Evolutionary conservation across 371 early-diverging fungal species (phyloP).

Genomic region (Apophysomyces sp.): DNA sequence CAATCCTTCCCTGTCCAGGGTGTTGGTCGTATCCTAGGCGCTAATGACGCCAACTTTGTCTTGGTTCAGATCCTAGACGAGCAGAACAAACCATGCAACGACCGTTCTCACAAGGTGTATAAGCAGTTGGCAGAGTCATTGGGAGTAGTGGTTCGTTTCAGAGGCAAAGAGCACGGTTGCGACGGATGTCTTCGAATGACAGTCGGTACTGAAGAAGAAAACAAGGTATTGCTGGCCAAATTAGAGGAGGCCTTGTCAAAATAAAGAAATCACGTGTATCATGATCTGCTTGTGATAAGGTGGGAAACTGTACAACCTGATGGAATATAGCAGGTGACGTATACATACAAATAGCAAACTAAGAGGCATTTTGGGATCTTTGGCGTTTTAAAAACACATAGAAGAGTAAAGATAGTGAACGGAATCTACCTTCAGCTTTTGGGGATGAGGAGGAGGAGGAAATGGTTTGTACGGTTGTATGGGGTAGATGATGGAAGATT

Average conservation of each 20-base stretch:
- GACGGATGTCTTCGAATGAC: slow-evolving; percentile 92
- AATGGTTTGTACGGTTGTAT: too few relatives aligned
- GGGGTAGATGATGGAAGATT: too few relatives aligned
- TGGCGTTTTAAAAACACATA: too few relatives aligned
- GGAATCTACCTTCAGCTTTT: too few relatives aligned
- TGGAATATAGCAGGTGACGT: too few relatives aligned
- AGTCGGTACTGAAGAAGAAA: slow-evolving; percentile 89
- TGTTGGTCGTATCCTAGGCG: slow-evolving; percentile 76
- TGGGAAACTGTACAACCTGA: too few relatives aligned
- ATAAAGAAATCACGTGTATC: background rate
- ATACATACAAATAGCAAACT: too few relatives aligned
- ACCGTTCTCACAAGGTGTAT: slow-evolving; percentile 75
- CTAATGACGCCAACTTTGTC: slow-evolving; percentile 94
- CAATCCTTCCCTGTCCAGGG: slow-evolving; percentile 44
- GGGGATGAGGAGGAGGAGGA: too few relatives aligned
- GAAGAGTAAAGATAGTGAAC: too few relatives aligned
- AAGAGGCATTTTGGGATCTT: too few relatives aligned
- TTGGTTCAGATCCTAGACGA: slow-evolving; percentile 74
- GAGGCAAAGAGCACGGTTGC: slow-evolving; percentile 92
- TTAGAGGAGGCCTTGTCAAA: slow-evolving; percentile 46
- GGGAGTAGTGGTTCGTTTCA: slow-evolving; percentile 90
- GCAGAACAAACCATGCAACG: slow-evolving; percentile 62
- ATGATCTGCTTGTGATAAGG: too few relatives aligned
- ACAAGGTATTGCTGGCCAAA: slow-evolving; percentile 46
- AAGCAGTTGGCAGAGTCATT: slow-evolving; percentile 75